A percentile compares a stretch with the other conserved stretches of the same genome.
These are phyloP conservation scores for Royoungia palumana DNA, from an alignment of 768 basidiomycete genomes.

Conservation along the genomic window DNA sequence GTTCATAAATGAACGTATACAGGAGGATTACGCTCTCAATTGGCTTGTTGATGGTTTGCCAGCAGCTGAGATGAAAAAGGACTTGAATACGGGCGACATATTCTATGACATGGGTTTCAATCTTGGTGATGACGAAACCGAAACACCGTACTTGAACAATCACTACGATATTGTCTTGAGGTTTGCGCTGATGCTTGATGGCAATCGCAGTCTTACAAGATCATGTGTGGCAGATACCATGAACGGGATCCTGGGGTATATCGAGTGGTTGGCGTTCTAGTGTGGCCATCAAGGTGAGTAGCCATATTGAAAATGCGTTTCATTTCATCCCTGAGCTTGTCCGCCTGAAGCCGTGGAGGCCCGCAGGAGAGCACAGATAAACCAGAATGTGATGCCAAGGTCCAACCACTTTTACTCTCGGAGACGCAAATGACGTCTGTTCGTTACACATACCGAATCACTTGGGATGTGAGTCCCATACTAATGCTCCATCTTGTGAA, in stretches of 20 bases:
- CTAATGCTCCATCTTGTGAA: background rate
- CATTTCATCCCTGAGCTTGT: constrained; percentile 2
- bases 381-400: constrained; percentile 50
- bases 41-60: constrained; percentile 95
- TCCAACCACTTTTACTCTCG: constrained; percentile 53
- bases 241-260: constrained; percentile 61
- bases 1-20: constrained; percentile 89
- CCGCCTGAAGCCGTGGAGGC: constrained; percentile 55
- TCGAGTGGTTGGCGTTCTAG: constrained; percentile 89
- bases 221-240: constrained; percentile 63
- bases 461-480: constrained; percentile 66
- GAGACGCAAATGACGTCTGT: constrained; percentile 61
- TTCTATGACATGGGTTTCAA: constrained; percentile 96
- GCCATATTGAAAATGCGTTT: background rate
- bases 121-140: constrained; percentile 70
- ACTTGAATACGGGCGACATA: constrained; percentile 71
- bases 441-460: constrained; percentile 84
- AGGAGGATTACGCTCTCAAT: constrained; percentile 89
- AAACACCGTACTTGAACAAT: constrained; percentile 77
- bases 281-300: constrained; percentile 60
- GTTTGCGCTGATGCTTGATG: constrained; percentile 34
- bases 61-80: constrained; percentile 87
- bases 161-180: constrained; percentile 87
- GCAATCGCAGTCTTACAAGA: constrained; percentile 6
- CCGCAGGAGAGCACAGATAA: constrained; percentile 40